Evolutionary conservation across 306 rosid genomes (phyloP).

Genomic region (Lupinus albus): DNA sequence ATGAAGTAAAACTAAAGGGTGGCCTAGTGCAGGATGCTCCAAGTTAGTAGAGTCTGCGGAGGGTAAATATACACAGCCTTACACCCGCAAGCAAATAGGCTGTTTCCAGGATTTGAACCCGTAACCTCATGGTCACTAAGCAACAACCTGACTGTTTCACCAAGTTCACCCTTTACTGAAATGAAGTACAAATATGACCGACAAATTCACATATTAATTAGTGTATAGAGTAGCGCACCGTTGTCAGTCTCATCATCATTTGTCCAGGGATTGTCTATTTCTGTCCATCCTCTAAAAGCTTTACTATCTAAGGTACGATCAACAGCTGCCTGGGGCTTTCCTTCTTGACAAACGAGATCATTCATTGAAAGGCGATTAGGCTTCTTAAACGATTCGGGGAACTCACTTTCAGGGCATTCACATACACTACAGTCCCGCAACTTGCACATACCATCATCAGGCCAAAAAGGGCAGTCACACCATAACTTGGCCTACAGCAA

Average conservation of each 20-base stretch:
- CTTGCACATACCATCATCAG: conserved; percentile 97
- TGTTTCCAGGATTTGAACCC: too few species aligned
- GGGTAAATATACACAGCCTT: too few species aligned
- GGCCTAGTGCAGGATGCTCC: too few species aligned
- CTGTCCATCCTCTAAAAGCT: conserved; percentile 91
- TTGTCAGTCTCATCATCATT: conserved; percentile 89
- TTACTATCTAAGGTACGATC: conserved; percentile 87
- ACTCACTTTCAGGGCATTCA: conserved; percentile 90
- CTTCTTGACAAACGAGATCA: conserved; percentile 89
- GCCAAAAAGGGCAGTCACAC: conserved; percentile 99
- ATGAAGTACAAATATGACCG: conserved; percentile 6
- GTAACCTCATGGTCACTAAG: too few species aligned
- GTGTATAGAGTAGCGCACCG: conserved; percentile 51
- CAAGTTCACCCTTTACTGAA: too few species aligned
- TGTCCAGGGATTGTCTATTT: conserved; percentile 91
- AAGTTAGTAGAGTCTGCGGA: too few species aligned
- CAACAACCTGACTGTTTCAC: too few species aligned
- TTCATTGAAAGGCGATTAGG: conserved; percentile 66
- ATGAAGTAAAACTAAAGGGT: too few species aligned
- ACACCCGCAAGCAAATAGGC: too few species aligned
- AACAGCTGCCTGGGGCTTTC: conserved; percentile 92
- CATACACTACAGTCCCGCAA: conserved; percentile 97
- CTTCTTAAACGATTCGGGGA: conserved; percentile 81
- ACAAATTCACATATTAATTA: conserved; percentile 18
- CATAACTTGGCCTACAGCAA: conserved; percentile 71